Evolutionary conservation across 805 yeast species (phyloP).

Genomic region (Jamesozyma rosinii): DNA sequence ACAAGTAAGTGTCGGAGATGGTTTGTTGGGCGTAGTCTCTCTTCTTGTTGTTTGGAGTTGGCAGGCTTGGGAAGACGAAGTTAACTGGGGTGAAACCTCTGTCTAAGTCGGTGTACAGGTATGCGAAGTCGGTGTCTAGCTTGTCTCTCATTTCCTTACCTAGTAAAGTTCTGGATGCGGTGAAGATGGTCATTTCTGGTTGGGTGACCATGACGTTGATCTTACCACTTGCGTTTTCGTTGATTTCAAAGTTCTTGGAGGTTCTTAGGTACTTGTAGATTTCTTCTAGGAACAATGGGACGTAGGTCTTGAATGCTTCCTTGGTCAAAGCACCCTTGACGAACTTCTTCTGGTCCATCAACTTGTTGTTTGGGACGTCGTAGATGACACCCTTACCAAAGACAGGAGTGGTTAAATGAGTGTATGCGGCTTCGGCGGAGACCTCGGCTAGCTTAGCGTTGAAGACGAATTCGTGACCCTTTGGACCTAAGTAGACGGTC

Average conservation of each 20-base stretch:
- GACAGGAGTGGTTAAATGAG: conserved; percentile 96
- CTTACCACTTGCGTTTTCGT: conserved; percentile 36
- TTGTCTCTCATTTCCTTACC: conserved; percentile 86
- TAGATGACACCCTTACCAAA: conserved; percentile 96
- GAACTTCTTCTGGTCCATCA: conserved; percentile 98
- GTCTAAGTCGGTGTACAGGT: conserved; percentile 81
- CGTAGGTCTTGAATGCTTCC: conserved; percentile 75
- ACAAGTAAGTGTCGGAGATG: conserved; percentile 73
- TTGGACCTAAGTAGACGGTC: conserved; percentile 95
- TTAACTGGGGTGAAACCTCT: conserved; percentile 94
- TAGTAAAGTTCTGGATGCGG: conserved; percentile 84
- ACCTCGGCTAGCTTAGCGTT: conserved; percentile 85
- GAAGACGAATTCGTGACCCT: conserved; percentile 93
- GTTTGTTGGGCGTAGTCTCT: conserved; percentile 84
- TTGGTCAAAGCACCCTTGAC: conserved; percentile 82
- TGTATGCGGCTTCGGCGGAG: conserved; percentile 92
- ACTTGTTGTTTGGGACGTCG: conserved; percentile 86
- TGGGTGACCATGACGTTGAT: conserved; percentile 71
- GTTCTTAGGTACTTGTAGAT: conserved; percentile 52
- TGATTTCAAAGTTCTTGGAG: conserved; percentile 41
- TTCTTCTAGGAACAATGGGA: conserved; percentile 81
- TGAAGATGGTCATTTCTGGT: conserved; percentile 92
- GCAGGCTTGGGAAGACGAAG: conserved; percentile 90
- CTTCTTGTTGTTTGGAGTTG: conserved; percentile 71
- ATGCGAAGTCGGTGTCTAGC: conserved; percentile 76